Conservation (phyloP, 2,329 filamentous ascomycete species). For the Sporothrix protearum region DNA sequence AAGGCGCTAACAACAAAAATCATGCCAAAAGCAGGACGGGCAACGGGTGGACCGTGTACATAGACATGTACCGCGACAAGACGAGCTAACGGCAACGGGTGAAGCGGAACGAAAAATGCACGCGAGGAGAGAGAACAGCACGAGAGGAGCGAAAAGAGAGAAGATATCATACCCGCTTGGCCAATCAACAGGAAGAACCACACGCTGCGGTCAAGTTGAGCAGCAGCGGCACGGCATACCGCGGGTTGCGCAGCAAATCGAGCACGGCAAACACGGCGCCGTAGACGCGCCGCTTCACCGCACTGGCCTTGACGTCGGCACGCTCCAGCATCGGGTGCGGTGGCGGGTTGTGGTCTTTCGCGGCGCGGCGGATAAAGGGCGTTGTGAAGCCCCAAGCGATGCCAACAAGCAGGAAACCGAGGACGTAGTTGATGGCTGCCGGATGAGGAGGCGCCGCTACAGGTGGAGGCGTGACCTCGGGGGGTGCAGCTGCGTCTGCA, state of each 20-base stretch:
- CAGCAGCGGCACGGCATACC: constrained; percentile 79
- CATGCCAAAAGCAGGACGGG: not conserved
- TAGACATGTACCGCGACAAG: not conserved
- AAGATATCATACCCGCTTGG: constrained; percentile 65
- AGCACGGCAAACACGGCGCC: constrained; percentile 68
- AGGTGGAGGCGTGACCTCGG: not conserved
- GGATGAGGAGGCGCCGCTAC: constrained; percentile 3
- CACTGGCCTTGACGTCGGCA: constrained; percentile 52
- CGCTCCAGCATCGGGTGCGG: constrained; percentile 53
- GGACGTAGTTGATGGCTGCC: constrained; percentile 69
- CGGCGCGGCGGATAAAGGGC: constrained; percentile 84
- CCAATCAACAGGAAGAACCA: constrained; percentile 97
- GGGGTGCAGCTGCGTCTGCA: not conserved
- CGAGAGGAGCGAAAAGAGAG: constrained; percentile 12
- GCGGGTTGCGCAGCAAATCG: constrained; percentile 75
- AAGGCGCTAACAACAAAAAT: not conserved
- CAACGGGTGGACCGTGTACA: not conserved
- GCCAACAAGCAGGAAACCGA: constrained; percentile 87
- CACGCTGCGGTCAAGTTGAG: constrained; percentile 85
- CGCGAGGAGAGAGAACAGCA: constrained; percentile 1
- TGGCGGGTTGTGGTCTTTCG: constrained; percentile 67
- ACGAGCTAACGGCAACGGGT: not conserved
- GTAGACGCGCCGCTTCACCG: constrained; percentile 60
- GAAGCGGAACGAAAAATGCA: not conserved
- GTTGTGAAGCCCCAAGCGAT: constrained; percentile 92